phyloP scores from a whole-genome alignment of 352 stramenopile genomes.

The Lagenidium giganteum region DNA sequence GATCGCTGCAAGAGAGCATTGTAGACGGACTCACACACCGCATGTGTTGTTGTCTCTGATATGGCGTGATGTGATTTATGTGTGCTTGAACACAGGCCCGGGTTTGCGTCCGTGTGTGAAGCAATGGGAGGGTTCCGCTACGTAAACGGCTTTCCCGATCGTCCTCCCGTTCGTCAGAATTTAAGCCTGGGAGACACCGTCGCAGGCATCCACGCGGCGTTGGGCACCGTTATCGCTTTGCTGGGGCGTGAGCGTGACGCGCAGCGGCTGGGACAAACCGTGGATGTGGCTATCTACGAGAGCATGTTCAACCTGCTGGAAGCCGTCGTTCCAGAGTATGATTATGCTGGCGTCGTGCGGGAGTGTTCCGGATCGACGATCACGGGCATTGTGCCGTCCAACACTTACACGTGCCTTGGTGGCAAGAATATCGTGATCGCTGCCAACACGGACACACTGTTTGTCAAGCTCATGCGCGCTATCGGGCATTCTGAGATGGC shows the following conservation, averaged over 20 bases:
- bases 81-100: constrained; percentile 27
- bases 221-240: constrained; percentile 79
- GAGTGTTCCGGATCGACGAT: constrained; percentile 85
- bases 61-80: no score
- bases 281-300: constrained; percentile 87
- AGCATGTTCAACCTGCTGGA: constrained; percentile 87
- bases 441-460: constrained; percentile 82
- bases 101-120: constrained; percentile 85
- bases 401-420: constrained; percentile 81
- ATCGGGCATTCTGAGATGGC: constrained; percentile 61
- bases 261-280: constrained; percentile 53
- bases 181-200: constrained; percentile 82
- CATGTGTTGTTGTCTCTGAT: no score
- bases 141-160: constrained; percentile 82
- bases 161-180: constrained; percentile 73
- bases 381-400: constrained; percentile 83
- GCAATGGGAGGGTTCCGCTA: constrained; percentile 85
- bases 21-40: no score
- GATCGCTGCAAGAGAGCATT: neutral
- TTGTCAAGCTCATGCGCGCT: constrained; percentile 71
- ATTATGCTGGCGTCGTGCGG: constrained; percentile 71
- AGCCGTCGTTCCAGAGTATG: constrained; percentile 78
- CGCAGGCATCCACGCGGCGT: constrained; percentile 72
- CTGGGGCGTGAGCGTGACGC: constrained; percentile 55
- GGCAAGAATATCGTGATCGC: constrained; percentile 84